These are phyloP conservation scores for Raddia distichophylla DNA, from an alignment of 176 grass and related monocot species.

Conservation along the genomic window DNA sequence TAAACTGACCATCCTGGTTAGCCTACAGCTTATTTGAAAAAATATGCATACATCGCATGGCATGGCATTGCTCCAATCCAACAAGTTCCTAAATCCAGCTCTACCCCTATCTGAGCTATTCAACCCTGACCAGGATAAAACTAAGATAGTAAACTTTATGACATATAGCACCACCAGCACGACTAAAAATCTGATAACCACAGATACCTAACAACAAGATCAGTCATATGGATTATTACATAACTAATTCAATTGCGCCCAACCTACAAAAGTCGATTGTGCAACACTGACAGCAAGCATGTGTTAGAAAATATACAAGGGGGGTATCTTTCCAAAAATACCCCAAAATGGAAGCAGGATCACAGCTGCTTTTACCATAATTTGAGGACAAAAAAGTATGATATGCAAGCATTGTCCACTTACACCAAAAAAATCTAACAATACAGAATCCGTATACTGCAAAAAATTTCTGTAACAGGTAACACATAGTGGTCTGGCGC, in stretches of 20 bases:
- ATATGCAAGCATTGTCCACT: not conserved
- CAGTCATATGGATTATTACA: not conserved
- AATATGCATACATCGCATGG: not conserved
- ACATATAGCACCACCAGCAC: not conserved
- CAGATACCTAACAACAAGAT: not conserved
- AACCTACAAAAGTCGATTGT: not conserved
- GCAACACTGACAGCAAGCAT: not conserved
- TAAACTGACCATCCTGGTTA: not conserved
- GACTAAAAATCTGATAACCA: not conserved
- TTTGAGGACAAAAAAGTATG: not conserved
- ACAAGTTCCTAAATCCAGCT: not conserved
- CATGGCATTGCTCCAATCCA: not conserved
- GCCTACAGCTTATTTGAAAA: not conserved
- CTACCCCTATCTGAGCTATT: not conserved
- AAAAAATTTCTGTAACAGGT: not conserved
- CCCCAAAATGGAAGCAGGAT: not conserved
- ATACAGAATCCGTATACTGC: not conserved
- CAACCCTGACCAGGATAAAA: not conserved
- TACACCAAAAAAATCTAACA: not conserved
- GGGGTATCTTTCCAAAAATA: not conserved
- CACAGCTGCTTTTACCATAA: not conserved
- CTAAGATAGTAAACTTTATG: not conserved
- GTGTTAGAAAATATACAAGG: not conserved
- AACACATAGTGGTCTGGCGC: not conserved
- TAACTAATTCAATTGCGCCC: not conserved